Base-by-base conservation (phyloP, 345 rosid species). In the Euphorbia pulcherrima region DNA sequence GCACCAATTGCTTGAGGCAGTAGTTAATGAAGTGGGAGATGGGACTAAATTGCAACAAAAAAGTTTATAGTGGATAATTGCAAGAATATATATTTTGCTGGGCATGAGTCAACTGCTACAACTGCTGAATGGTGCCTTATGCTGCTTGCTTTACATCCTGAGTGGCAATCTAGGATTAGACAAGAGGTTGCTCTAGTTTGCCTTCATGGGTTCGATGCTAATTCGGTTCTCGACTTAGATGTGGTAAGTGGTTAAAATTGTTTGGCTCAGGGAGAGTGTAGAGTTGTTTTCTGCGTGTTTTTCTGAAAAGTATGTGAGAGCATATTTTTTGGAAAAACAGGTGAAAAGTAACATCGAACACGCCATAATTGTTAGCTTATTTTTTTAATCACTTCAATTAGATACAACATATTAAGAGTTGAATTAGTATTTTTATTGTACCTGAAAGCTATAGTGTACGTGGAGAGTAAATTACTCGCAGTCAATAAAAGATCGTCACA, bases 121-220 rank as follows among this genome's bases (percentile, higher is more conserved):
- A 86, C 90, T 16, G 90, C 88, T 63, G 76, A 93, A 47, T 91
- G 97, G 97, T 83, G 88, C 75, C 67, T 91, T 70, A 87, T 91
- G 96, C 87, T 91, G 8, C 96, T 91, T 0, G 92, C 93, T 57
- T 74, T 85, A 8, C 75, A 89, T 72, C 93, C 97, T 4, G 79
- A 81, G 5, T 89, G 97, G 97, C 97, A 91, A 74, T 65, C 76
- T 41, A 83, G 78, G 12, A 80, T 87, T 40, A 80, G 88, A 5
- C 70, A 71, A 5, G 96, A 91, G 77, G 84, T 85, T 28, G 62
- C 72, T 55, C 68, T 60, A 62, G 75, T 82, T 8, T 85, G 79
- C 60, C 76, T 72, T 18, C 74, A 81, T 40, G 75, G 68, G 67
- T 54, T 71, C 0, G 85, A 86, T 72, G 72, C 84, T 0, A 78